A percentile compares a stretch with the other conserved stretches of the same genome.
Evolutionary conservation across 192 early-diverging fungal genomes (phyloP).

Genomic region (Pecoramyces ruminantium): DNA sequence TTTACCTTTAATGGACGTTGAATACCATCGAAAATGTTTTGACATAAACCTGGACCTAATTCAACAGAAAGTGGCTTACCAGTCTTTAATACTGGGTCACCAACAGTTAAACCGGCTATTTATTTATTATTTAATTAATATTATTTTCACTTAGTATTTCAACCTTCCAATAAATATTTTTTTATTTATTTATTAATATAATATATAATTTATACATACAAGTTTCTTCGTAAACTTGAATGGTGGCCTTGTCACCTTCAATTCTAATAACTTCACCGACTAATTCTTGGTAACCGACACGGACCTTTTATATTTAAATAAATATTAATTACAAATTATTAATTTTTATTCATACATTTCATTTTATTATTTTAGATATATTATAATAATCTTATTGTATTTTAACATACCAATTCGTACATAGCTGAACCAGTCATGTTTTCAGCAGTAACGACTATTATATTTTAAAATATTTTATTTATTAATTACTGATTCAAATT

Average conservation of each 20-base stretch:
- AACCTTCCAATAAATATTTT: no score
- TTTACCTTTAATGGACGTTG: conserved; percentile 86
- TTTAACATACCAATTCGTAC: conserved; percentile 76
- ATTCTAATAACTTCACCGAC: conserved; percentile 99
- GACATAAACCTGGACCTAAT: conserved; percentile 78
- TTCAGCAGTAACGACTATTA: conserved; percentile 90
- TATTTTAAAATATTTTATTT: conserved; percentile 5
- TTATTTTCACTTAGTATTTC: no score
- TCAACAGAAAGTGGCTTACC: conserved; percentile 97
- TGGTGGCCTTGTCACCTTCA: conserved; percentile 97
- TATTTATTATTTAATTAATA: not conserved
- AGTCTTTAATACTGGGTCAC: conserved; percentile 94
- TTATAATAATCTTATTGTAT: no score
- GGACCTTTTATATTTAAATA: conserved; percentile 35
- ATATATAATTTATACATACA: conserved; percentile 21
- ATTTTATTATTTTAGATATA: no score
- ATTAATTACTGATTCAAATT: no score
- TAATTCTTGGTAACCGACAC: conserved; percentile 91
- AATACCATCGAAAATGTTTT: conserved; percentile 98
- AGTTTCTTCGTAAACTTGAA: conserved; percentile 99
- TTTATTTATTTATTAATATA: no score
- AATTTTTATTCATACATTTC: not conserved
- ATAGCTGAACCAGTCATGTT: conserved; percentile 94
- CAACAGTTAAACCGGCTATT: conserved; percentile 87
- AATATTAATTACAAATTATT: not conserved